Evolutionary conservation across 495 filamentous ascomycete genomes (phyloP).

Genomic region (Schizothecium vesticola): DNA sequence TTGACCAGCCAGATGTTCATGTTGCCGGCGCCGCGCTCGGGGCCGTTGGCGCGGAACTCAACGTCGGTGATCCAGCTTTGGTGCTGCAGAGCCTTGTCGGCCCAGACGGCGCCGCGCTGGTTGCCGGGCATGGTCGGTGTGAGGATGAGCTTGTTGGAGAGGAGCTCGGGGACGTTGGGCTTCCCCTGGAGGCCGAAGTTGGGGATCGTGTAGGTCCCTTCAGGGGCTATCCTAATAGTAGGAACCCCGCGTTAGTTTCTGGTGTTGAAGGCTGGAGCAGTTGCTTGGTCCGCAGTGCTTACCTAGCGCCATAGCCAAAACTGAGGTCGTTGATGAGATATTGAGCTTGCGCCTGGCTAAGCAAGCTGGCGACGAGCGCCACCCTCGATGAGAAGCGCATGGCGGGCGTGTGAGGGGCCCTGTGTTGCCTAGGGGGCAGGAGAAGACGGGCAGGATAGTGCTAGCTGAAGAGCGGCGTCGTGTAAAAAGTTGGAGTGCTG

Average conservation of each 20-base stretch:
- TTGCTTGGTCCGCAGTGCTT: conserved; percentile 7
- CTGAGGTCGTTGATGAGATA: conserved; percentile 59
- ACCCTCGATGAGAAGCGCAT: conserved; percentile 42
- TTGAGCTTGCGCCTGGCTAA: conserved; percentile 54
- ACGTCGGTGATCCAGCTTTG: conserved; percentile 74
- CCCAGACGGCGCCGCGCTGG: conserved; percentile 76
- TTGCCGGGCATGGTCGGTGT: conserved; percentile 88
- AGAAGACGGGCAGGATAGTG: background rate
- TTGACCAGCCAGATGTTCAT: conserved; percentile 89
- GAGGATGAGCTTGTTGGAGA: conserved; percentile 87
- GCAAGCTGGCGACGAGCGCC: conserved; percentile 45
- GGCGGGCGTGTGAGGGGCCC: conserved; percentile 8
- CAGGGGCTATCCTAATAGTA: conserved; percentile 36
- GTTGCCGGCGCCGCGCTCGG: conserved; percentile 81
- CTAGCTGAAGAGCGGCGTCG: background rate
- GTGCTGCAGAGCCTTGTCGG: conserved; percentile 56
- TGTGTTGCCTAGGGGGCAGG: conserved; percentile 1
- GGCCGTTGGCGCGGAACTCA: conserved; percentile 81
- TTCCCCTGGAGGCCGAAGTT: conserved; percentile 66
- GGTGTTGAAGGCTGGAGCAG: background rate
- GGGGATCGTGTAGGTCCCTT: conserved; percentile 32
- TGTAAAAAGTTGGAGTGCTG: background rate
- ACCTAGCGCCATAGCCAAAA: conserved; percentile 71
- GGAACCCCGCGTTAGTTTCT: background rate
- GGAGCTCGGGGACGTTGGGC: conserved; percentile 62